A percentile compares a stretch with the other conserved stretches of the same genome.
Conservation (phyloP, 208 protist species). For the Trypanosoma conorhini region DNA sequence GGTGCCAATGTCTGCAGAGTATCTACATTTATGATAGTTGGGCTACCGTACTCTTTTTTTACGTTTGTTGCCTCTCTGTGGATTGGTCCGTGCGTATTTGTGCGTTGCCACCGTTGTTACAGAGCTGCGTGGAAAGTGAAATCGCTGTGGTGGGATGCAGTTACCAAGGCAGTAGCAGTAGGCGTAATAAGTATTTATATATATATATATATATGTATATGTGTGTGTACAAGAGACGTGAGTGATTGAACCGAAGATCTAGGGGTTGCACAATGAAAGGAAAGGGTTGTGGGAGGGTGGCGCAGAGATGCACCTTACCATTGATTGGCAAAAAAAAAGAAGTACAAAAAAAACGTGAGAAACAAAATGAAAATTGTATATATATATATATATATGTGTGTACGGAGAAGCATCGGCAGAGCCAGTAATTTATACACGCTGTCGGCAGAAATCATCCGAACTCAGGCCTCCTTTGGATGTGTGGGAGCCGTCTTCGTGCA, state of each 20-base stretch:
- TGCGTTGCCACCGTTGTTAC: not conserved
- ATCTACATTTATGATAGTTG: not conserved
- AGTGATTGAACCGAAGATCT: not conserved
- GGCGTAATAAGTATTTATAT: not conserved
- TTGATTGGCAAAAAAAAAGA: not conserved
- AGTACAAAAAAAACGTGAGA: not conserved
- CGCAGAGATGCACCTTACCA: not conserved
- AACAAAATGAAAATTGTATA: not conserved
- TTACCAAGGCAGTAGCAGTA: too few species aligned
- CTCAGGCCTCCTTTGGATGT: not conserved
- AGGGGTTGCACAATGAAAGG: not conserved
- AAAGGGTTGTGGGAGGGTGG: not conserved
- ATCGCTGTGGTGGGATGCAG: not conserved
- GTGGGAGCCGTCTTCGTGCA: not conserved
- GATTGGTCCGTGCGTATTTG: not conserved
- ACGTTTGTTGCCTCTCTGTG: not conserved
- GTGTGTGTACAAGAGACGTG: not conserved
- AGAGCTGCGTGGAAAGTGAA: too few species aligned
- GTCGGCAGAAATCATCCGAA: not conserved
- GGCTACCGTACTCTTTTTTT: not conserved
- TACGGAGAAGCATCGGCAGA: too few species aligned
- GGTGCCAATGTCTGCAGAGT: not conserved
- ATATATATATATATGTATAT: not conserved
- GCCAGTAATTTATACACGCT: not conserved
- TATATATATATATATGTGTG: too few species aligned